Percentiles rank a stretch among this genome's conserved stretches.
Conservation (phyloP, 2,329 filamentous ascomycete species). For the Fusarium odoratissimum region DNA sequence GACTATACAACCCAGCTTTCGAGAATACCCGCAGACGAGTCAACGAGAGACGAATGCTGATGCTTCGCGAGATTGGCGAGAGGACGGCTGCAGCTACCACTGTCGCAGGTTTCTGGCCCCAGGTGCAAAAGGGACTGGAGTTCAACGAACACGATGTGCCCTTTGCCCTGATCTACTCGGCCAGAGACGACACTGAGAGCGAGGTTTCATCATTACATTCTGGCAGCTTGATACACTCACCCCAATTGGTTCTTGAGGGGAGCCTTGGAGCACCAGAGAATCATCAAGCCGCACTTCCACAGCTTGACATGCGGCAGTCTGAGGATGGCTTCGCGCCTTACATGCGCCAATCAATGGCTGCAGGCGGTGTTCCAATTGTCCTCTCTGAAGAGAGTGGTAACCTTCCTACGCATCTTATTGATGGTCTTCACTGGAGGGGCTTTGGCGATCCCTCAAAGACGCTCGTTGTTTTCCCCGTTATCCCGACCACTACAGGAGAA, state of each 20-base stretch:
- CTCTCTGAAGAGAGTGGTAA: conserved; percentile 75
- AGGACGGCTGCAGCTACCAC: conserved; percentile 78
- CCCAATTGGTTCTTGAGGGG: conserved; percentile 77
- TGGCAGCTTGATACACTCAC: conserved; percentile 69
- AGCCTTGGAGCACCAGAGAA: conserved; percentile 74
- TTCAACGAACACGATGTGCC: conserved; percentile 82
- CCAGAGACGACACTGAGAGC: conserved; percentile 76
- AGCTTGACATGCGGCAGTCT: conserved; percentile 76
- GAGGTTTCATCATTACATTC: conserved; percentile 79
- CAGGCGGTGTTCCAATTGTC: conserved; percentile 72
- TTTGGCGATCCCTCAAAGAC: conserved; percentile 77
- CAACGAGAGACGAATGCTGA: conserved; percentile 83
- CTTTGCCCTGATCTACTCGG: conserved; percentile 81
- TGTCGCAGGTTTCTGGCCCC: conserved; percentile 78
- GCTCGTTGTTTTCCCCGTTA: conserved; percentile 81
- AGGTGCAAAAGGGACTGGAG: conserved; percentile 75
- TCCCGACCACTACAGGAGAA: conserved; percentile 78
- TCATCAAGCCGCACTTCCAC: conserved; percentile 69
- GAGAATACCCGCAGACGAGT: conserved; percentile 84
- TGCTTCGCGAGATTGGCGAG: conserved; percentile 81
- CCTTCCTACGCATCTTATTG: conserved; percentile 71
- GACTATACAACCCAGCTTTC: conserved; percentile 83
- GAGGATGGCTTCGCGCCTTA: conserved; percentile 80
- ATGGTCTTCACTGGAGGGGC: conserved; percentile 76
- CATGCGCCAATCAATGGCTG: conserved; percentile 78